These are phyloP conservation scores for Aspergillus hancockii DNA, from an alignment of 495 filamentous ascomycete genomes.

Conservation along the genomic window DNA sequence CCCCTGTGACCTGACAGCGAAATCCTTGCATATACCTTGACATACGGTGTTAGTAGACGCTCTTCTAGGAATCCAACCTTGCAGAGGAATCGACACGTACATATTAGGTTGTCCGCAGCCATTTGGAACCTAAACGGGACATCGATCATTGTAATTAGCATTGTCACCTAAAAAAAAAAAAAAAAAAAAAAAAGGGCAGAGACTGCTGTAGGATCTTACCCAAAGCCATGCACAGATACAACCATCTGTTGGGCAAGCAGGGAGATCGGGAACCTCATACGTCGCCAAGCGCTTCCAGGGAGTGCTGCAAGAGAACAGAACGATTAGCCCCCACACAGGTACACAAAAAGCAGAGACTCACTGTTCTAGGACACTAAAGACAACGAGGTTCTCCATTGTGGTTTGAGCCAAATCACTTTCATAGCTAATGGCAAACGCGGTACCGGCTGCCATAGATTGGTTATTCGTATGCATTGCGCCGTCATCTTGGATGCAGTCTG, in stretches of 20 bases:
- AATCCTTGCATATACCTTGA: constrained; percentile 48
- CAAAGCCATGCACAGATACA: constrained; percentile 61
- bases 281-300: constrained; percentile 51
- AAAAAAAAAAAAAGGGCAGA: not conserved
- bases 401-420: constrained; percentile 45
- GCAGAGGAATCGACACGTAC: constrained; percentile 22
- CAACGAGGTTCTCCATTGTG: constrained; percentile 52
- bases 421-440: constrained; percentile 58
- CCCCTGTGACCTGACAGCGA: constrained; percentile 52
- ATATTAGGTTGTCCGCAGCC: constrained; percentile 49
- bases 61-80: no score
- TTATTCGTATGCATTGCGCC: constrained; percentile 49
- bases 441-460: constrained; percentile 45
- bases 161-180: no score
- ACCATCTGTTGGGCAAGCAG: constrained; percentile 48
- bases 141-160: not conserved
- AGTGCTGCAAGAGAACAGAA: constrained; percentile 30
- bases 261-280: constrained; percentile 51
- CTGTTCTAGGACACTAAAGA: constrained; percentile 51
- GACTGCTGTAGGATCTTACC: constrained; percentile 19
- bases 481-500: constrained; percentile 36
- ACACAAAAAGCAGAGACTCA: constrained; percentile 16
- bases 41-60: no score
- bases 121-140: constrained; percentile 38
- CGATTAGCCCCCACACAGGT: constrained; percentile 6